Percentiles rank a stretch among this genome's conserved stretches.
Evolutionary conservation across 805 yeast genomes (phyloP).

Genomic region (Candida easanensis): DNA sequence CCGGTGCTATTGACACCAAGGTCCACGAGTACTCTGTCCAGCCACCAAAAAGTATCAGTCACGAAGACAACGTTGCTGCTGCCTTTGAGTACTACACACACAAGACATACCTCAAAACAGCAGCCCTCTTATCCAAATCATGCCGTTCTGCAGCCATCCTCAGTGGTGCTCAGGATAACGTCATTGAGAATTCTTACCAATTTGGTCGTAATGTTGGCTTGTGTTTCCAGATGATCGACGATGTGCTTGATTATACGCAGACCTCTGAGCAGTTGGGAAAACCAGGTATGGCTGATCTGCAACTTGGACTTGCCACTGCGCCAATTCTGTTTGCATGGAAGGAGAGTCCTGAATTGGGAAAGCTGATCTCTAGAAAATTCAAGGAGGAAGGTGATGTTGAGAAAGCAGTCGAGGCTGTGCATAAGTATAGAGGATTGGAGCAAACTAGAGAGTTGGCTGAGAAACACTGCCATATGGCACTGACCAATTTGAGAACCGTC

Average conservation of each 20-base stretch:
- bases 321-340: constrained; percentile 96
- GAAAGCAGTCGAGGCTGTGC: constrained; percentile 72
- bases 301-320: constrained; percentile 94
- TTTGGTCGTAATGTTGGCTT: constrained; percentile 92
- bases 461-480: constrained; percentile 72
- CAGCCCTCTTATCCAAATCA: constrained; percentile 89
- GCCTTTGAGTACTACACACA: constrained; percentile 94
- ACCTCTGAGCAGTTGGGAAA: constrained; percentile 83
- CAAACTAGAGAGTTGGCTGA: constrained; percentile 76
- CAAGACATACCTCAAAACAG: constrained; percentile 94
- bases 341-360: constrained; percentile 79
- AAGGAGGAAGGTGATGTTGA: constrained; percentile 79
- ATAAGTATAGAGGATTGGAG: constrained; percentile 66
- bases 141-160: constrained; percentile 91
- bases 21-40: constrained; percentile 34
- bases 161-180: constrained; percentile 72
- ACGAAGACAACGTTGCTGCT: constrained; percentile 67
- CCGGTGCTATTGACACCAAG: constrained; percentile 60
- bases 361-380: constrained; percentile 80
- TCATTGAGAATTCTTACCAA: constrained; percentile 84
- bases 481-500: constrained; percentile 56
- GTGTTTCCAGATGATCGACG: constrained; percentile 96
- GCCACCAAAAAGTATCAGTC: constrained; percentile 40
- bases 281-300: constrained; percentile 93
- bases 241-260: constrained; percentile 92